Conservation (phyloP, 1,284 basidiomycete genomes). For the Ustilago sp. region DNA sequence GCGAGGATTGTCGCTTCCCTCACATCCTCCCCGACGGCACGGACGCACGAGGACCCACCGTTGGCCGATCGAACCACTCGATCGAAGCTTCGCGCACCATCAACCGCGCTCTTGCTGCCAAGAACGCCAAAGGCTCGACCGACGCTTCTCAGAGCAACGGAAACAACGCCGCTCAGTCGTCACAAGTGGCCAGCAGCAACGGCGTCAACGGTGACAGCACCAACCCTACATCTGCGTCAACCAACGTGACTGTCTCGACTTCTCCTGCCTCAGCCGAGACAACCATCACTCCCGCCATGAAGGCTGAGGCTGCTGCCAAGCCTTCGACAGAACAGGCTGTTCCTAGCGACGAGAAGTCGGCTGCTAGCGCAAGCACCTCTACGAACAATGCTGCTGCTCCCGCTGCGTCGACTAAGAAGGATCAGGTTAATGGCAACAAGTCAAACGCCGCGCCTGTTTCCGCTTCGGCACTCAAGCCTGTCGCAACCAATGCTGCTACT, state of each 20-base stretch:
- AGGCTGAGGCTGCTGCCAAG: slow-evolving; percentile 16
- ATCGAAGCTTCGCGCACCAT: slow-evolving; percentile 47
- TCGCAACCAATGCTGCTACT: slow-evolving; percentile 13
- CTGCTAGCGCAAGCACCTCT: slow-evolving; percentile 9
- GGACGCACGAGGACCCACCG: slow-evolving; percentile 58
- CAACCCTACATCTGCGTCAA: slow-evolving; percentile 14
- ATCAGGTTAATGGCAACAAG: slow-evolving; percentile 25
- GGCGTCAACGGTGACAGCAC: slow-evolving; percentile 16
- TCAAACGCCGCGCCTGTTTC: slow-evolving; percentile 21
- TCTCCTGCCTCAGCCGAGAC: slow-evolving; percentile 45
- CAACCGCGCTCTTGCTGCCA: slow-evolving; percentile 50
- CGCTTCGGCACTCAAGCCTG: slow-evolving; percentile 17
- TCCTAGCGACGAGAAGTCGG: slow-evolving; percentile 17
- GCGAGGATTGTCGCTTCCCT: slow-evolving; percentile 68
- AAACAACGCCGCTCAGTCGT: slow-evolving; percentile 19
- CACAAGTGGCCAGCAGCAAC: slow-evolving; percentile 11
- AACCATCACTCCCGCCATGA: slow-evolving; percentile 23
- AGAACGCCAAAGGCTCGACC: slow-evolving; percentile 24
- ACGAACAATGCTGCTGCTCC: slow-evolving; percentile 12
- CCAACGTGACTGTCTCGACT: slow-evolving; percentile 37
- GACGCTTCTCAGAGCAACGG: slow-evolving; percentile 15
- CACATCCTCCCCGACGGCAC: slow-evolving; percentile 68
- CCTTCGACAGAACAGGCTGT: slow-evolving; percentile 26
- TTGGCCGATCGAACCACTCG: slow-evolving; percentile 46
- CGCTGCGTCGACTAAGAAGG: slow-evolving; percentile 23